Percentiles rank a stretch among this genome's conserved stretches.
Conservation (phyloP, 441 rosid species). For the Gossypium gossypioides region DNA sequence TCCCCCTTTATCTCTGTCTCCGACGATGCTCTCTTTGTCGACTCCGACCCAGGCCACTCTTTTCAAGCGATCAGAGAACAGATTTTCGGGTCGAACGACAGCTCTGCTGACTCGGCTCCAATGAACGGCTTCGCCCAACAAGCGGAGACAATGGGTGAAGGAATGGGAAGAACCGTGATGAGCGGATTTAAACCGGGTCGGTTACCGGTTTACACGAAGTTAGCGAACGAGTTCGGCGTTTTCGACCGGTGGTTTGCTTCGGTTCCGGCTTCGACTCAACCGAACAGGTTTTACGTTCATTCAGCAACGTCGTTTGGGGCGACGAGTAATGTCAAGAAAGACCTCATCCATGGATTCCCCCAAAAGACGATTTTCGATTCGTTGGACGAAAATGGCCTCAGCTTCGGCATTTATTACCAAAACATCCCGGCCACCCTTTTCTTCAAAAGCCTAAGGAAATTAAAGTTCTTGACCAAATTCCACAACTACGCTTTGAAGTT, state of each 20-base stretch:
- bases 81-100: slow-evolving; percentile 67
- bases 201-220: slow-evolving; percentile 59
- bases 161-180: slow-evolving; percentile 65
- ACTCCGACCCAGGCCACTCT: slow-evolving; percentile 94
- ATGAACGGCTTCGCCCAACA: slow-evolving; percentile 90
- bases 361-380: slow-evolving; percentile 85
- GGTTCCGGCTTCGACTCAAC: slow-evolving; percentile 89
- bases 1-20: slow-evolving; percentile 49
- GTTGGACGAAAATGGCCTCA: slow-evolving; percentile 63
- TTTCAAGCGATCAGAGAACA: slow-evolving; percentile 87
- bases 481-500: slow-evolving; percentile 53
- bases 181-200: slow-evolving; percentile 61
- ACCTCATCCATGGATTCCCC: slow-evolving; percentile 76
- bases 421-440: slow-evolving; percentile 85
- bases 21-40: slow-evolving; percentile 65
- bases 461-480: slow-evolving; percentile 54
- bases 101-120: slow-evolving; percentile 37
- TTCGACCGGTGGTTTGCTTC: slow-evolving; percentile 96
- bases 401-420: slow-evolving; percentile 82
- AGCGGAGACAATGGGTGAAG: slow-evolving; percentile 54
- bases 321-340: slow-evolving; percentile 67
- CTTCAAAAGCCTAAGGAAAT: slow-evolving; percentile 54
- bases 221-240: slow-evolving; percentile 73
- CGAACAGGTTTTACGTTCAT: slow-evolving; percentile 88
- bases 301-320: slow-evolving; percentile 95